Evolutionary conservation across 148 eudicot species (phyloP), one percentile per base, ranked within the genome.

Genomic region (Suaeda aralocaspica): DNA sequence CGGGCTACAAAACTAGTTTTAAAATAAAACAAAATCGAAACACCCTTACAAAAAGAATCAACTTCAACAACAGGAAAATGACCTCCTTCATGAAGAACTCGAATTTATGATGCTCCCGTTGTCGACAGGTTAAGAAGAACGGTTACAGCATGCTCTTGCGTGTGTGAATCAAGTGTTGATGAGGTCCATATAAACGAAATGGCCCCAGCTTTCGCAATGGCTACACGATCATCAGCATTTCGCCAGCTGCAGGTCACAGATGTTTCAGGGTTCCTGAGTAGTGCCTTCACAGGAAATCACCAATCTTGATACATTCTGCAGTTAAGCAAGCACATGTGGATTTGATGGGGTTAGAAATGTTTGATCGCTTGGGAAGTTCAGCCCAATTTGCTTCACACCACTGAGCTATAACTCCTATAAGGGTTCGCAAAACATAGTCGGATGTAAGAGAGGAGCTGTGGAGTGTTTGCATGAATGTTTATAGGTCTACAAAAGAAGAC

Each of bases 111-210:
- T 92, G 61, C 84, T 77, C 39, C 89, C 90, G 84, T 89, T 92
- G 84, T 92, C 12, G 97, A 92, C 49, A 92, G 97, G 85, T 92
- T 92, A 31, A 92, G 88, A 59, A 92, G 92, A 56, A 96, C 94
- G 6, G 97, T 91, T 34, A 91, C 97, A 2, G 92, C 97, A 68
- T 92, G 94, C 78, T 90, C 96, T 68, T 88, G 94, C 53, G 90
- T 89, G 22, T 90, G 87, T 24, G 89, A 83, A 76, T 89, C 92
- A 0, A 87, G 79, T 21, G 80, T 81, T 24, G 78, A 77, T 28
- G 89, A 92, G 88, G 52, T 66, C 72, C n/a, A 87, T 90, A 92
- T 86, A 16, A 87, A 80, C 0, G 97, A 96, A 72, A 92, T 89
- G 51, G 96, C 97, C 59, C 97, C 97, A 12, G 90, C 89, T 74